These are phyloP conservation scores for Plasmodium vivax DNA, from an alignment of 169 alveolate genomes.

Conservation along the genomic window DNA sequence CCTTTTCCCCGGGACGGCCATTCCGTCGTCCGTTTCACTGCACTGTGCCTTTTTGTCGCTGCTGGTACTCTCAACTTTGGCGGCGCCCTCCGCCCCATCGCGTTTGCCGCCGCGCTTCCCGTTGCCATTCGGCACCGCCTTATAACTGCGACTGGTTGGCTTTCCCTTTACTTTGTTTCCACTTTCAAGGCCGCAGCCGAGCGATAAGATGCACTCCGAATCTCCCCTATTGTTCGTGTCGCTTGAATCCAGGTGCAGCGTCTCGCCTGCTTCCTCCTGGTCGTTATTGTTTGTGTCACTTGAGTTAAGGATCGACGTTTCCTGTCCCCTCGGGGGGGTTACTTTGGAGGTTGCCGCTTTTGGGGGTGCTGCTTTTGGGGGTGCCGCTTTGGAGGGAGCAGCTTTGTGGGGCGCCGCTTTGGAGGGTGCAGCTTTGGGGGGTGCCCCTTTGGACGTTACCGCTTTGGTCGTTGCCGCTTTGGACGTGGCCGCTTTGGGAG, in stretches of 20 bases:
- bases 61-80: background rate
- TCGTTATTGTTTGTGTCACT: slow-evolving; percentile 8
- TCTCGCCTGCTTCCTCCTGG: background rate
- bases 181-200: background rate
- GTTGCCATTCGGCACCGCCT: background rate
- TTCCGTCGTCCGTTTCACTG: slow-evolving; percentile 3
- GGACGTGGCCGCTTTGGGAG: too few species aligned
- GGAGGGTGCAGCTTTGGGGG: too few species aligned
- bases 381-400: background rate
- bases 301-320: background rate
- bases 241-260: background rate
- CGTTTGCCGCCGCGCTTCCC: background rate
- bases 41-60: background rate
- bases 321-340: background rate
- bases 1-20: background rate
- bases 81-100: background rate
- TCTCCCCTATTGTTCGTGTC: background rate
- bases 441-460: too few species aligned
- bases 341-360: background rate
- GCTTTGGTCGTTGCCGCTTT: too few species aligned
- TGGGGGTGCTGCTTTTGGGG: too few species aligned
- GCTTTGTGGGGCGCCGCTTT: background rate
- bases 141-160: background rate
- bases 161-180: background rate
- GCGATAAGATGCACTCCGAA: background rate